A percentile compares a stretch with the other conserved stretches of the same genome.
These are phyloP conservation scores for Lactifluus volemus DNA, from an alignment of 768 basidiomycete species.

Conservation along the genomic window DNA sequence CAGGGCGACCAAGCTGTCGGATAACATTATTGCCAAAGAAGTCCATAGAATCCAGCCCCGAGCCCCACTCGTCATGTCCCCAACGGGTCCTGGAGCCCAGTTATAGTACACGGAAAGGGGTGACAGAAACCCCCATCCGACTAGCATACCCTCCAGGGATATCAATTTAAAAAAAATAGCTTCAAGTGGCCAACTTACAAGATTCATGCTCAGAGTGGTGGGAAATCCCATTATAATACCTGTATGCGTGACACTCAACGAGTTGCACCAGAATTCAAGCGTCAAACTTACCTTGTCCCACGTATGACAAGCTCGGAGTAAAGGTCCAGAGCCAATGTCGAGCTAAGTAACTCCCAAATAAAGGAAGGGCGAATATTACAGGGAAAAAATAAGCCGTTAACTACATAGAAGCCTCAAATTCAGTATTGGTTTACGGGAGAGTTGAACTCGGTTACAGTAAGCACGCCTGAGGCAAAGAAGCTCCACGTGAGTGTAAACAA, in stretches of 20 bases:
- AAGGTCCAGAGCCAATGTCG: constrained; percentile 90
- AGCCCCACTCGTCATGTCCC: constrained; percentile 80
- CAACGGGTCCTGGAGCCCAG: constrained; percentile 92
- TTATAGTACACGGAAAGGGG: constrained; percentile 73
- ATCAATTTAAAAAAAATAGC: constrained; percentile 1
- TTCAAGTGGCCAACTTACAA: constrained; percentile 38
- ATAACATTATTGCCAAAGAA: constrained; percentile 91
- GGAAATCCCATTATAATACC: constrained; percentile 98
- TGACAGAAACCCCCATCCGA: constrained; percentile 91
- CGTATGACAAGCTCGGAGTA: constrained; percentile 84
- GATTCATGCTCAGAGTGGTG: constrained; percentile 87
- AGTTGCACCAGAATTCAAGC: not conserved
- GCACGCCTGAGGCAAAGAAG: constrained; percentile 59
- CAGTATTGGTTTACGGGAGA: not conserved
- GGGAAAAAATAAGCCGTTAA: constrained; percentile 86
- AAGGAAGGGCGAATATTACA: constrained; percentile 74
- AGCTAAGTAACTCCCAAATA: constrained; percentile 79
- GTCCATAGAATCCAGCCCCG: constrained; percentile 97
- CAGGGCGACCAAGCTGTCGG: constrained; percentile 83
- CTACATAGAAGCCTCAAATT: constrained; percentile 32
- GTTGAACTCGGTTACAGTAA: constrained; percentile 56
- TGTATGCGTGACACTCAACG: constrained; percentile 22
- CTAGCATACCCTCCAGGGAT: constrained; percentile 73
- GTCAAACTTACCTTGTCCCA: constrained; percentile 65
- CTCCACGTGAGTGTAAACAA: constrained; percentile 75